Evolutionary conservation across 495 filamentous ascomycete species (phyloP), one percentile per base, ranked within the genome.

Genomic region (Talaromyces trachyspermus): DNA sequence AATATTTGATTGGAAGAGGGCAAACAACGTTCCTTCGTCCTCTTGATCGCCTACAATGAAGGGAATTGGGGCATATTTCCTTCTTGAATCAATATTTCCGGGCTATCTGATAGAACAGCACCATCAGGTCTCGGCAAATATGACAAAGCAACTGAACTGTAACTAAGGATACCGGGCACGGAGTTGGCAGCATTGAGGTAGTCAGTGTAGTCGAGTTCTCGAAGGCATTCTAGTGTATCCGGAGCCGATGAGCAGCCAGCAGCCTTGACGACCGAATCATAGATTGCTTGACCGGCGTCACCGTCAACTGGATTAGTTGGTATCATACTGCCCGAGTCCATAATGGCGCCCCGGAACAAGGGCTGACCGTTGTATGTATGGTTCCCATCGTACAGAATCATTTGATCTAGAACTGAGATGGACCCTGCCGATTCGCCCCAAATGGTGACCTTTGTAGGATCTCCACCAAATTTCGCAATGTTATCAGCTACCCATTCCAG

Each of bases 401-500:
- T 83, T 49, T 87, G 85, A 55, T 85, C 72, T 35, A 80, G 75
- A 15, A 88, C 83, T 5, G 81, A 85, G 50, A 85, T 86, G 11
- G 79, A 70, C 4, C 85, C 86, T 1, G 85, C 84, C 2, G 78
- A 84, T 55, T 86, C 80, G 32, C 83, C 85, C 77, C 82, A 86
- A 44, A 87, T 82, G 14, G 81, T 86, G 11, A 87, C 84, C 40
- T 80, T 67, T 26, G 75, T 78, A 0, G 74, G 70, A 51, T 80
- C 71, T 3, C 77, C 77, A 3, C 77, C 78, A 57, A 80, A 81
- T 1, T 52, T 63, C 9, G 60, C 68, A 43, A 80, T 79, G 33
- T 80, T 79, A 46, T 80, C 64, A 5, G 69, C 64, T 0, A 76
- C 63, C 77, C 77, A 80, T 44, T 73, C 50, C 26, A 80, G 52